Percentiles rank a stretch among this genome's conserved stretches.
Evolutionary conservation across 2,329 filamentous ascomycete species (phyloP).

Genomic region (Neonectria coccinea): DNA sequence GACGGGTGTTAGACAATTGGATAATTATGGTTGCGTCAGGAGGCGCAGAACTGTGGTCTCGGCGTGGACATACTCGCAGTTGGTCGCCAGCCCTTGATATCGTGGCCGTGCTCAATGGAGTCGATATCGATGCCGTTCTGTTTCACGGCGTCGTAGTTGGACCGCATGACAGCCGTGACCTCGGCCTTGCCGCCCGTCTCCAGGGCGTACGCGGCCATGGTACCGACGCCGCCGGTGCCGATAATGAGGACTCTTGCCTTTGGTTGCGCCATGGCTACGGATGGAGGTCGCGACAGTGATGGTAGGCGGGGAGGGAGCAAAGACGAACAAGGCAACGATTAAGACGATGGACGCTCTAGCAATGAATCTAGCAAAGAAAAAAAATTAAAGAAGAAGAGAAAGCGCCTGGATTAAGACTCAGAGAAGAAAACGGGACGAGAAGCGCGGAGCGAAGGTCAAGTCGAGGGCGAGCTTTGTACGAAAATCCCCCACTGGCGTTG

Average conservation of each 20-base stretch:
- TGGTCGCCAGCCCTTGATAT: conserved; percentile 61
- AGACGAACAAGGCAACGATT: background rate
- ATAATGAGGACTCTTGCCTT: conserved; percentile 62
- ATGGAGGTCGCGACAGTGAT: background rate
- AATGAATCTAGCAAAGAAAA: background rate
- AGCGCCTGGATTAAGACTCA: background rate
- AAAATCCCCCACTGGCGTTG: background rate
- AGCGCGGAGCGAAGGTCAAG: background rate
- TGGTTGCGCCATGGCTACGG: conserved; percentile 9
- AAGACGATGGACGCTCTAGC: background rate
- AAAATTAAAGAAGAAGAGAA: background rate
- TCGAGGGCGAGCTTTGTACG: background rate
- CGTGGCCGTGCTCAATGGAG: conserved; percentile 65
- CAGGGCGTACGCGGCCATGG: conserved; percentile 66
- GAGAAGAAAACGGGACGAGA: background rate
- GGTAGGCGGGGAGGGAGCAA: background rate
- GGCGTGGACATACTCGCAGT: conserved; percentile 49
- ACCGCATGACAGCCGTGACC: conserved; percentile 67
- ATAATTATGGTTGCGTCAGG: background rate
- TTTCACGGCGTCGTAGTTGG: conserved; percentile 63
- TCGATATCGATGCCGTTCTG: conserved; percentile 64
- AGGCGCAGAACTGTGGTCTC: background rate
- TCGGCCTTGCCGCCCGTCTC: conserved; percentile 62
- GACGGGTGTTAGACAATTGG: background rate
- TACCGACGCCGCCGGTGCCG: conserved; percentile 67